Conservation (phyloP, 208 protist species). For the Leishmania tarentolae region DNA sequence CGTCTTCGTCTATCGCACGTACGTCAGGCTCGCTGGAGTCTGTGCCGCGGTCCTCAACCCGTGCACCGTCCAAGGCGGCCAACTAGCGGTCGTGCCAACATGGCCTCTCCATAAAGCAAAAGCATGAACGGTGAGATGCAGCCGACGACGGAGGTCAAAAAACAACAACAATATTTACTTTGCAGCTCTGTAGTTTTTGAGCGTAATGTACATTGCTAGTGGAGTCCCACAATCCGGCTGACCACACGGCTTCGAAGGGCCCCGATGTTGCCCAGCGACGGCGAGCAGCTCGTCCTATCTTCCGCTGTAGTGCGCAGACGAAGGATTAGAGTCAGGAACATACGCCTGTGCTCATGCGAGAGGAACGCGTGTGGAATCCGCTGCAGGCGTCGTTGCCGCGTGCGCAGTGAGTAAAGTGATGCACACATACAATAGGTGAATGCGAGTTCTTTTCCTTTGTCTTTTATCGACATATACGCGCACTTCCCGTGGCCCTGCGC, state of each 20-base stretch:
- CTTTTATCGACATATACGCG: background rate
- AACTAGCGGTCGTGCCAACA: background rate
- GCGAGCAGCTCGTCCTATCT: background rate
- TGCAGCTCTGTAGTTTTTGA: background rate
- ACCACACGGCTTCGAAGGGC: background rate
- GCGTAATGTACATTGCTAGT: background rate
- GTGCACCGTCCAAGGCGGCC: constrained; percentile 34
- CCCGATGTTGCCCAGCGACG: background rate
- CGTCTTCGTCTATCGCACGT: constrained; percentile 27
- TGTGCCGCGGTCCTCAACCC: constrained; percentile 10
- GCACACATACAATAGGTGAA: background rate
- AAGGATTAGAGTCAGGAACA: background rate
- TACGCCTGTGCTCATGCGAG: background rate
- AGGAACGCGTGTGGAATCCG: too few species aligned
- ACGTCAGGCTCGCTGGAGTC: constrained; percentile 26
- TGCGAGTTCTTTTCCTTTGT: background rate
- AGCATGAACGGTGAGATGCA: background rate
- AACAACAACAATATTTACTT: background rate
- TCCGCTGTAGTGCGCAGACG: background rate
- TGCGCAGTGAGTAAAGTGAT: background rate
- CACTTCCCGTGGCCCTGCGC: background rate
- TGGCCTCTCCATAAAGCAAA: background rate
- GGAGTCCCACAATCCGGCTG: background rate
- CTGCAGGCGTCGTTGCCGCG: background rate
- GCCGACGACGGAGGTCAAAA: background rate